Base-by-base conservation (phyloP, 352 stramenopile genomes). In the Phytopythium boreale region DNA sequence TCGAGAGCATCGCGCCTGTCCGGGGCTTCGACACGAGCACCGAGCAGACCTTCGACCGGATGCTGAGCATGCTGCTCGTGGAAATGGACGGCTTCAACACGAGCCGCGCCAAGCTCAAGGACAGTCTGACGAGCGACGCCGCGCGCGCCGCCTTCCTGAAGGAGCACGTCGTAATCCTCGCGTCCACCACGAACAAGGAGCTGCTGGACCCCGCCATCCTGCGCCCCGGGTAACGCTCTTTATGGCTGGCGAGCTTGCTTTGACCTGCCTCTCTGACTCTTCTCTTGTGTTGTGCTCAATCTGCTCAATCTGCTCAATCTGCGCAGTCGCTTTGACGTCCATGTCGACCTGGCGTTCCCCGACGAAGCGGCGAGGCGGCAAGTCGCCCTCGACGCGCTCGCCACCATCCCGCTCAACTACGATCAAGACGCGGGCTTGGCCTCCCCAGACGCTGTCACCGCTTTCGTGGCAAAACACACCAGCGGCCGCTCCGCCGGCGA, bases 21-120 rank as follows among this genome's bases (percentile, higher is more conserved):
- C 80, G 91, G 62, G 91, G 91, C 17, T 97, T 97, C 59, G 90
- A 97, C 52, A 95, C 89, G 6, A 97, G 84, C 56, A 96, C 89
- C 0, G 91, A 97, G 68, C 90, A 97, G 70, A 97, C 91, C 2
- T 97, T 97, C 60, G 91, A 97, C 64, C 88, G 91, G 3, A 83
- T 97, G 63, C 64, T 97, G 63, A 96, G 87, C 56, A 95, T 92
- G 76, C 73, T 97, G 41, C 77, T 97, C 26, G 79, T 96, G 11
- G 91, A 97, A 56, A 96, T 97, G 88, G 91, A 97, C 70, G 90
- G 90, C 8, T 93, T 97, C 56, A 76, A 55, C 27, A 85, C 82
- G 11, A 82, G 73, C 57, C 69, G 66, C 1, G 66, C 66, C 1
- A 78, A 69, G 29, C 43, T 87, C 5, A 55, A 79, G 44, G 51